These are phyloP conservation scores for Blastocystis sp. DNA, from an alignment of 352 stramenopile species.

Conservation along the genomic window DNA sequence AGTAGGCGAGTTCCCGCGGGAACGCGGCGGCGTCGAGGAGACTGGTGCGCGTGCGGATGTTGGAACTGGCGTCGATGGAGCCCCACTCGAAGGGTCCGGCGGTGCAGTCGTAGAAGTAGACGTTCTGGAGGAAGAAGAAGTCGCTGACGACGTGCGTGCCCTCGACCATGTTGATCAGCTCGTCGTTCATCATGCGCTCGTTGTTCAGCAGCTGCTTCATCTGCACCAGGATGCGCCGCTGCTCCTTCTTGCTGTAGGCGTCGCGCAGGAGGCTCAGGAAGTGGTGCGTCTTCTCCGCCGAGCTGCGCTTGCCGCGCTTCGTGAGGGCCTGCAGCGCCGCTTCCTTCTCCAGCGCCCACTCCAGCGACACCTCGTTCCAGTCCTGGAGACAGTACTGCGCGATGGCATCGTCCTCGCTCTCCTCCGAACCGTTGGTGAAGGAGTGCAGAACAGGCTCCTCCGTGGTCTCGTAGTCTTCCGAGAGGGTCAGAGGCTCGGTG, in stretches of 20 bases:
- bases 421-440: neutral
- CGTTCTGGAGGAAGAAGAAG: constrained; percentile 27
- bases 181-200: constrained; percentile 72
- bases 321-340: neutral
- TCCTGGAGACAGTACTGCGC: neutral
- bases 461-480: neutral
- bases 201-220: constrained; percentile 77
- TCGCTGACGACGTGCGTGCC: constrained; percentile 35
- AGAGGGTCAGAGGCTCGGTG: constrained; percentile 14
- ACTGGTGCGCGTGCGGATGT: constrained; percentile 18
- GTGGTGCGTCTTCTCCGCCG: neutral
- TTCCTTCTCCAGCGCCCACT: neutral
- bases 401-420: neutral
- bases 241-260: constrained; percentile 25
- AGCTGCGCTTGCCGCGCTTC: neutral
- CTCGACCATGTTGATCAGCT: constrained; percentile 32
- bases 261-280: constrained; percentile 22
- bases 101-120: constrained; percentile 23
- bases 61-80: constrained; percentile 5
- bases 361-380: constrained; percentile 21
- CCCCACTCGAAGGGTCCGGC: constrained; percentile 60
- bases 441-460: neutral
- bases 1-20: neutral
- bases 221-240: constrained; percentile 74
- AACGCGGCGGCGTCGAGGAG: neutral